These are phyloP conservation scores for Tetrastigma voinierianum DNA, from an alignment of 164 flowering plant species.

Conservation along the genomic window DNA sequence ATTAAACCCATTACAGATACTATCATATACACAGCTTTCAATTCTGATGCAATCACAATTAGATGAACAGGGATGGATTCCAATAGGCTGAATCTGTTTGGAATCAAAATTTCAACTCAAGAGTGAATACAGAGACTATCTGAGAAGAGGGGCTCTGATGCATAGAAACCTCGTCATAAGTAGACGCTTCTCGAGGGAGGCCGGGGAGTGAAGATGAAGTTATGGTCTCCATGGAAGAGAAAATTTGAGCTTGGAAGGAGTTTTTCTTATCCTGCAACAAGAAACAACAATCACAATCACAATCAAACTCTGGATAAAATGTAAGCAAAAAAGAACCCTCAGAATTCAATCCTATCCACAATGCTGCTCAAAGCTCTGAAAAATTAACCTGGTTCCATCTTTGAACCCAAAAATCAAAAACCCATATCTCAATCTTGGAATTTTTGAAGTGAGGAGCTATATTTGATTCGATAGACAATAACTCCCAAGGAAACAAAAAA, in stretches of 20 bases:
- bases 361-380: background rate
- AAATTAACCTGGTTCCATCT: background rate
- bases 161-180: constrained; percentile 83
- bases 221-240: constrained; percentile 41
- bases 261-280: constrained; percentile 22
- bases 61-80: no score
- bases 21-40: no score
- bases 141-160: constrained; percentile 77
- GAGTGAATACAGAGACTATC: constrained; percentile 76
- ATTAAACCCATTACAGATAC: no score
- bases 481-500: background rate
- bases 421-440: background rate
- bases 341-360: background rate
- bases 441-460: background rate
- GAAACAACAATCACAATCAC: constrained; percentile 1
- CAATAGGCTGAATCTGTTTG: background rate
- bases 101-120: background rate
- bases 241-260: constrained; percentile 1
- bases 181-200: constrained; percentile 49
- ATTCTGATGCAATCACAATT: no score
- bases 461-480: background rate
- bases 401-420: background rate
- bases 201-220: constrained; percentile 41
- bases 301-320: background rate
- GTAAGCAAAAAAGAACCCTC: background rate